A percentile compares a stretch with the other conserved stretches of the same genome.
Evolutionary conservation across 345 rosid species (phyloP).

Genomic region (Raphanus raphanistrum): DNA sequence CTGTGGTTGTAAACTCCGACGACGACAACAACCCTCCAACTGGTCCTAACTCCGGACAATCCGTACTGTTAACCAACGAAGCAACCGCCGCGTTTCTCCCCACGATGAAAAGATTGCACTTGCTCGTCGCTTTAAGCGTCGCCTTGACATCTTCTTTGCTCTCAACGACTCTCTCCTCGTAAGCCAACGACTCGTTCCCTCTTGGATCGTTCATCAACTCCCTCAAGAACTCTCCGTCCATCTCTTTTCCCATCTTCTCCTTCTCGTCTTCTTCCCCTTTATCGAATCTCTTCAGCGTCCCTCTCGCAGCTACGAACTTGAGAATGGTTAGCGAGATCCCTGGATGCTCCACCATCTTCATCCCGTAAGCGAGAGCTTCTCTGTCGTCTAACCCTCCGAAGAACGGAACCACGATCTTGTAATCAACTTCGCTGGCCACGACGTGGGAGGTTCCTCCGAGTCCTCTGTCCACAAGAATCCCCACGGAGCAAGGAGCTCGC

Average conservation of each 20-base stretch:
- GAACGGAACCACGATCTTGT: constrained; percentile 52
- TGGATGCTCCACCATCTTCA: constrained; percentile 60
- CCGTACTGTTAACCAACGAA: constrained; percentile 36
- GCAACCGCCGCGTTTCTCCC: constrained; percentile 45
- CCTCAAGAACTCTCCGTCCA: constrained; percentile 24
- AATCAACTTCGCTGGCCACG: constrained; percentile 57
- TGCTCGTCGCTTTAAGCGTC: constrained; percentile 40
- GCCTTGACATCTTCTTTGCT: constrained; percentile 40
- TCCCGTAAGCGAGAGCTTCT: constrained; percentile 58
- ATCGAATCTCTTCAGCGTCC: constrained; percentile 20
- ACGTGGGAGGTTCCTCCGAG: constrained; percentile 69
- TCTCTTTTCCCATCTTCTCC: constrained; percentile 28
- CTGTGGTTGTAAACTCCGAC: constrained; percentile 44
- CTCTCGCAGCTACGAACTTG: constrained; percentile 38
- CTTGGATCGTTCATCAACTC: constrained; percentile 35
- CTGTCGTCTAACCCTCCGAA: constrained; percentile 61
- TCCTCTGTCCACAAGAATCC: constrained; percentile 72
- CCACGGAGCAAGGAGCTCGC: constrained; percentile 70
- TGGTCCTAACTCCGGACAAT: constrained; percentile 53
- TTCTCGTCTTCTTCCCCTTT: constrained; percentile 21
- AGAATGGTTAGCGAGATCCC: constrained; percentile 48
- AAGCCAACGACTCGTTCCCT: constrained; percentile 36
- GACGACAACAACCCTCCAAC: constrained; percentile 50
- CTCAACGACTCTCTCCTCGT: constrained; percentile 40
- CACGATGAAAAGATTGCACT: constrained; percentile 43